These are phyloP conservation scores for Wickerhamiella vanderwaltii DNA, from an alignment of 805 yeast species.

Conservation along the genomic window DNA sequence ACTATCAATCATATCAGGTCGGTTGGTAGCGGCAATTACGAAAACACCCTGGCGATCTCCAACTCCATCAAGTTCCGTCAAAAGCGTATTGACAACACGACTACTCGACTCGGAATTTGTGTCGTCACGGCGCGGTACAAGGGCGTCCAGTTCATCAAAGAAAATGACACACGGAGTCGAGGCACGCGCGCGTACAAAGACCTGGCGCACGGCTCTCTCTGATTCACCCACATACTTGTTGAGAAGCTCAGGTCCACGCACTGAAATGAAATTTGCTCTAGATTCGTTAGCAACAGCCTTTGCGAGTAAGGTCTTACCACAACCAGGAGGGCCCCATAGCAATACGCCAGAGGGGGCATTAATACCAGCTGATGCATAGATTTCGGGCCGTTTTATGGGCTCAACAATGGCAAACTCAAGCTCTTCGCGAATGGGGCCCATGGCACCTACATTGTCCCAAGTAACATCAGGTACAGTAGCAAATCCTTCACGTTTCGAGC, in stretches of 20 bases:
- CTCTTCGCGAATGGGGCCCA: constrained; percentile 68
- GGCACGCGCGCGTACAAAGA: constrained; percentile 82
- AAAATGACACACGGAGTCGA: constrained; percentile 89
- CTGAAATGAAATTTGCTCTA: constrained; percentile 87
- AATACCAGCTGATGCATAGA: constrained; percentile 82
- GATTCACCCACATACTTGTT: constrained; percentile 96
- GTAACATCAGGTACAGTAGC: constrained; percentile 97
- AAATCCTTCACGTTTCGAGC: constrained; percentile 96
- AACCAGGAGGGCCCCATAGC: constrained; percentile 99
- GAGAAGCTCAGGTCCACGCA: constrained; percentile 88
- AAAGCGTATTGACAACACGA: constrained; percentile 84
- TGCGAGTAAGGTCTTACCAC: constrained; percentile 92
- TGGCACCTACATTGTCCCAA: constrained; percentile 92
- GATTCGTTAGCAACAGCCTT: constrained; percentile 98
- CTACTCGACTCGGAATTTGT: constrained; percentile 80
- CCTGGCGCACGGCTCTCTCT: constrained; percentile 87
- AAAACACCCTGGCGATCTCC: constrained; percentile 87
- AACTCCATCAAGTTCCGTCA: constrained; percentile 90
- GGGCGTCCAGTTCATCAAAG: constrained; percentile 91
- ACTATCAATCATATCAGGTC: constrained; percentile 97
- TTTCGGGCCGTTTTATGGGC: constrained; percentile 85
- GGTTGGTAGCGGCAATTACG: constrained; percentile 91
- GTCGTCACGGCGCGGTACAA: constrained; percentile 88
- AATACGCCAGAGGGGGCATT: constrained; percentile 94
- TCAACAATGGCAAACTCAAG: constrained; percentile 95